Base-by-base conservation (phyloP, 768 basidiomycete species). In the Cystofilobasidium macerans region DNA sequence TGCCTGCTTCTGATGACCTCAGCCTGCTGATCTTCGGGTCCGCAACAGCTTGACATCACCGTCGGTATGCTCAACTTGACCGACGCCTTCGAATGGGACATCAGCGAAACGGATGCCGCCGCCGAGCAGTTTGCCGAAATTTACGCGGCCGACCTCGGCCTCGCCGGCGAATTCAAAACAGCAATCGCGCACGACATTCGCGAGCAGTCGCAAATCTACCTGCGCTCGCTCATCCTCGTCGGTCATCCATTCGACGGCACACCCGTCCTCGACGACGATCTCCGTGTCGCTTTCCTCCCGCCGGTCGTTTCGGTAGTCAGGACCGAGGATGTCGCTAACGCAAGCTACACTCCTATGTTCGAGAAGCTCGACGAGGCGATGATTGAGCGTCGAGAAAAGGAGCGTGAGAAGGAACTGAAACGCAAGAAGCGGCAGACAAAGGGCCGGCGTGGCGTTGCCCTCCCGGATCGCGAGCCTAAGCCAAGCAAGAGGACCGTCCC, bases 81-180 rank as follows among this genome's bases (percentile, higher is more conserved):
- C 64, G 95, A 99, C 76, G 88, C 92, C 72, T 94, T 98, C 72
- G 95, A 98, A 74, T 99, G 95, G 95, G 94, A 99, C 75, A 76
- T 97, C 42, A 86, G 86, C 70, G 90, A 87, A 64, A 77, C 79
- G 26, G 80, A 81, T 54, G 86, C 88, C 3, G 86, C 86, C 0
- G 93, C 94, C 0, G 95, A 99, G 76, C 85, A 86, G 30, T 98
- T 98, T 75, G 90, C 95, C 9, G 86, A 87, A 69, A 81, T 86
- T 0, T 94, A 95, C 73, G 79, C 84, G 1, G 82, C 83, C 26
- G 95, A 99, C 70, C 78, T 99, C 28, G 95, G 95, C 6, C 77
- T 99, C 30, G 82, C 82, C 32, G 89, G 91, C 11, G 95, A 99
- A 75, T 99, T 98, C 80, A 86, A 81, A 74, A 97, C 93, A 18